phyloP scores from a whole-genome alignment of 345 rosid genomes.

The Boechera divaricarpa region DNA sequence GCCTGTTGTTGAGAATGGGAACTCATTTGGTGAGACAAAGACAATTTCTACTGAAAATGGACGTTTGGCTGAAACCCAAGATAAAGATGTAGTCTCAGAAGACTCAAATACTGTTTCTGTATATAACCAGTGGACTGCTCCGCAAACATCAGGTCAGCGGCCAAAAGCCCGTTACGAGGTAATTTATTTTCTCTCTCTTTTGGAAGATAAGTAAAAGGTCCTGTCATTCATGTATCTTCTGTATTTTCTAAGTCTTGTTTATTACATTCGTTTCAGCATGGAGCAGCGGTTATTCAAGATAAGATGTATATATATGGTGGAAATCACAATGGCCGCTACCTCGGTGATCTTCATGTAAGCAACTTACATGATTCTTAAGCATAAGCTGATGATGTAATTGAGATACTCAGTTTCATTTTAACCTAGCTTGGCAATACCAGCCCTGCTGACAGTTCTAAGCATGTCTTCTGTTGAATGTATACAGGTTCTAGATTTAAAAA shows the following conservation, averaged over 20 bases:
- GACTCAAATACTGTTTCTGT: conserved; percentile 73
- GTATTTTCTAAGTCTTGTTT: conserved; percentile 32
- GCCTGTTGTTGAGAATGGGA: conserved; percentile 65
- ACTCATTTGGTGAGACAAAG: conserved; percentile 68
- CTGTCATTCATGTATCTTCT: conserved; percentile 36
- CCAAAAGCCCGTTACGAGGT: conserved; percentile 99
- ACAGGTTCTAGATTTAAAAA: conserved; percentile 94
- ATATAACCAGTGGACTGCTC: conserved; percentile 91
- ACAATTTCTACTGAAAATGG: conserved; percentile 71
- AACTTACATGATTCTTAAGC: conserved; percentile 29
- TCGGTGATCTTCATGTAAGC: conserved; percentile 93
- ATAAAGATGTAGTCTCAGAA: conserved; percentile 94
- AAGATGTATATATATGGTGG: conserved; percentile 96
- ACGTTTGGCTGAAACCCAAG: conserved; percentile 68
- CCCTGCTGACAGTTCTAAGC: conserved; percentile 8
- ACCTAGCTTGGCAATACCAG: background rate
- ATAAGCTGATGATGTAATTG: conserved; percentile 26
- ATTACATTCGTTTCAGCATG: conserved; percentile 69
- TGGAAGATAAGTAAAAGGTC: conserved; percentile 23
- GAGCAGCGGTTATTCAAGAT: conserved; percentile 85
- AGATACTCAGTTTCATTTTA: conserved; percentile 20
- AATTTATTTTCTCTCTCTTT: conserved; percentile 39
- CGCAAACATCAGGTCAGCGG: conserved; percentile 75
- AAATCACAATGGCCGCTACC: conserved; percentile 98
- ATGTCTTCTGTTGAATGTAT: conserved; percentile 39